Conservation (phyloP, 2,329 filamentous ascomycete genomes). For the Aureobasidium sp. region DNA sequence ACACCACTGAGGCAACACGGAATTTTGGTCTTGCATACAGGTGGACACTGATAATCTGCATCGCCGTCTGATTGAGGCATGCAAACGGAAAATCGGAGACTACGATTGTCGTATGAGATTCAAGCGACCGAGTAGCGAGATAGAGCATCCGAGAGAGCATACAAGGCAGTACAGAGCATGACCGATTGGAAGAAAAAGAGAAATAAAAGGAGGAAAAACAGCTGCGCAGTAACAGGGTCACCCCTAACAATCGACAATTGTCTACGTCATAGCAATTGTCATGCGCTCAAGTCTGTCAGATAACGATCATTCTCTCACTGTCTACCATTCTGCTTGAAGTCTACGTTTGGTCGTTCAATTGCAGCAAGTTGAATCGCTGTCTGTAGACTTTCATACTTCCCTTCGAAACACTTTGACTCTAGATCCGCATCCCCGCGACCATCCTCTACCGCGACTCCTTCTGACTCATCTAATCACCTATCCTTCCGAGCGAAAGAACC, state of each 20-base stretch:
- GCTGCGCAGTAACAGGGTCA: background rate
- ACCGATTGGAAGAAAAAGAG: too few relatives aligned
- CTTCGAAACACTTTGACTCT: background rate
- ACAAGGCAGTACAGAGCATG: too few relatives aligned
- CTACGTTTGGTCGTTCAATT: background rate
- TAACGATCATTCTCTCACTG: background rate
- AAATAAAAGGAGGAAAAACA: too few relatives aligned
- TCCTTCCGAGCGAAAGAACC: background rate
- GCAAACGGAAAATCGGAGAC: too few relatives aligned
- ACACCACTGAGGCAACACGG: too few relatives aligned
- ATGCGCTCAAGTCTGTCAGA: background rate
- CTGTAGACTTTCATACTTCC: background rate
- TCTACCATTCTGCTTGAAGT: background rate
- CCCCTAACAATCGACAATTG: background rate
- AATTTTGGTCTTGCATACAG: too few relatives aligned
- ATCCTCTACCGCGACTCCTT: background rate
- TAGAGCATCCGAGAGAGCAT: too few relatives aligned
- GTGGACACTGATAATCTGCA: too few relatives aligned
- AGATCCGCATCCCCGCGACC: background rate
- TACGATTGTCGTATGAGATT: too few relatives aligned
- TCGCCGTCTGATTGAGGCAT: too few relatives aligned
- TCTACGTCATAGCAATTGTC: slow-evolving; percentile 4
- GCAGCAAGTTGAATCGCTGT: too few relatives aligned
- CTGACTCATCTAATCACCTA: background rate
- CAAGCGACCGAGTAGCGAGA: too few relatives aligned